These are phyloP conservation scores for Mycena leptocephala DNA, from an alignment of 768 basidiomycete genomes.

Conservation along the genomic window DNA sequence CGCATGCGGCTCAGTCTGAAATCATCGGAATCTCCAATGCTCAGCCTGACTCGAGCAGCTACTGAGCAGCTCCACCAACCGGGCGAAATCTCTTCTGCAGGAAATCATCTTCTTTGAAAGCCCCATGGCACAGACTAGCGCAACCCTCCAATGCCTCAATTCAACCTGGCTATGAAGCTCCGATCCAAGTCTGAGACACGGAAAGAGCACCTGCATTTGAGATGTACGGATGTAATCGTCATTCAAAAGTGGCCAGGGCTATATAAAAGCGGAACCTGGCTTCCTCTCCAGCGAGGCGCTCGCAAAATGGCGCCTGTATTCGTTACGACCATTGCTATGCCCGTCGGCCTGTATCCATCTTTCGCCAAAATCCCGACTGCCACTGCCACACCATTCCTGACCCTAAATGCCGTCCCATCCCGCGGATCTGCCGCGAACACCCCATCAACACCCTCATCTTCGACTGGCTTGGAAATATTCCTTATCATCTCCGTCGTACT, in stretches of 20 bases:
- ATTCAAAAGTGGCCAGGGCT: neutral
- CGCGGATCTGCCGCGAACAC: neutral
- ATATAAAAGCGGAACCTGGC: neutral
- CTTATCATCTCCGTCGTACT: conserved; percentile 19
- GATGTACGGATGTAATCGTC: conserved; percentile 4
- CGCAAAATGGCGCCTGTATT: conserved; percentile 3
- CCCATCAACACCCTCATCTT: neutral
- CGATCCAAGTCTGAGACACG: neutral
- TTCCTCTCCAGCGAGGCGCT: neutral
- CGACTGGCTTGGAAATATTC: neutral
- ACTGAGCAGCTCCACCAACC: no score
- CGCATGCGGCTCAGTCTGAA: no score
- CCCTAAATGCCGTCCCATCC: neutral
- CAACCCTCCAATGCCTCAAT: no score
- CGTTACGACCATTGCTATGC: neutral
- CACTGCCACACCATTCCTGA: neutral
- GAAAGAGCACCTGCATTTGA: neutral
- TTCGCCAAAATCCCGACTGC: conserved; percentile 2
- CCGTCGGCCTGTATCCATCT: neutral
- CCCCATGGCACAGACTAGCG: no score
- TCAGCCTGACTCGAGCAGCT: no score
- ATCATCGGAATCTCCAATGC: no score
- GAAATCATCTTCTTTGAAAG: no score
- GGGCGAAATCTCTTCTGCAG: no score
- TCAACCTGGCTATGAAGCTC: neutral